A percentile compares a stretch with the other conserved stretches of the same genome.
phyloP scores from a whole-genome alignment of 1,284 basidiomycete species.

The Cutaneotrichosporon sp. region DNA sequence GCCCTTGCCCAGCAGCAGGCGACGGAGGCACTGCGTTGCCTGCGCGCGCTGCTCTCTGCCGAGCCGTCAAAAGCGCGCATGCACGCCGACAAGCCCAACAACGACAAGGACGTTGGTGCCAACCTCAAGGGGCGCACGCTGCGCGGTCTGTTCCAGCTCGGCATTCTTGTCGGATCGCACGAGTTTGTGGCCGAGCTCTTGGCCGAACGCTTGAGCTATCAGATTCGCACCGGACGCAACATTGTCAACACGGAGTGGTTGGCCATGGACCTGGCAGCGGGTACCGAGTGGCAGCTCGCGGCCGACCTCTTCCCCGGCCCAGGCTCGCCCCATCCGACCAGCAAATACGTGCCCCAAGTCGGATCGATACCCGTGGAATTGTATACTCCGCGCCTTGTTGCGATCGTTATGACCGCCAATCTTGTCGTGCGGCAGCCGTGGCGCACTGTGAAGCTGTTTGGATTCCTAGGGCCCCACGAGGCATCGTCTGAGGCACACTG shows the following conservation, averaged over 20 bases:
- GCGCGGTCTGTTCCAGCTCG: conserved; percentile 11
- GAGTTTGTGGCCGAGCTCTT: conserved; percentile 15
- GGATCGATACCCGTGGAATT: conserved; percentile 13
- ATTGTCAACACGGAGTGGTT: conserved; percentile 18
- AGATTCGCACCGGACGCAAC: not conserved
- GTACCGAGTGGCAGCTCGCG: conserved; percentile 20
- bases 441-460: conserved; percentile 26
- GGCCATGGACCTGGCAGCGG: conserved; percentile 16
- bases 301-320: conserved; percentile 18
- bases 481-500: conserved; percentile 1
- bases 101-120: not conserved
- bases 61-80: conserved; percentile 2
- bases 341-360: not conserved
- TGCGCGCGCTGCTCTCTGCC: conserved; percentile 9
- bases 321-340: not conserved
- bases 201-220: conserved; percentile 15
- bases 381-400: conserved; percentile 20
- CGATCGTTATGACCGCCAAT: conserved; percentile 26
- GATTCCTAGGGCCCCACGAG: not conserved
- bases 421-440: conserved; percentile 23
- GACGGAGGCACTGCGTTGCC: not conserved
- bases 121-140: conserved; percentile 7
- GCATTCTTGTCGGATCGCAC: conserved; percentile 8
- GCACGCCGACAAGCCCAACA: not conserved
- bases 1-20: not conserved